phyloP scores from a whole-genome alignment of 2,329 filamentous ascomycete species.

The Cryphonectria parasitica region DNA sequence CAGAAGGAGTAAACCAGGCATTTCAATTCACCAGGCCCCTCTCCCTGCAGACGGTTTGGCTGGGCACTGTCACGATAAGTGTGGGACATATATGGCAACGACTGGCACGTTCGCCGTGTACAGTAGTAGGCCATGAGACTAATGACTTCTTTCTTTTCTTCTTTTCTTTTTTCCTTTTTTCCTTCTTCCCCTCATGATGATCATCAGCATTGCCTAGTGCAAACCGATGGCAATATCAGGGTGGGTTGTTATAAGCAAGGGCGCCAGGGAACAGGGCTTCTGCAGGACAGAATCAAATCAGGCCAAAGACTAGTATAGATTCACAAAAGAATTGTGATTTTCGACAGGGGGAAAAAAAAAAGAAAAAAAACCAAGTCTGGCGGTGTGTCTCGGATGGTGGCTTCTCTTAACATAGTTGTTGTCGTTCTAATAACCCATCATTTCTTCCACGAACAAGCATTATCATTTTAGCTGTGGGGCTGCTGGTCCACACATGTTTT shows the following conservation, averaged over 20 bases:
- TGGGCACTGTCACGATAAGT: constrained; percentile 1
- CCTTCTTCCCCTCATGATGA: not conserved
- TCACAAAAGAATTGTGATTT: not conserved
- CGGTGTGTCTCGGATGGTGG: not conserved
- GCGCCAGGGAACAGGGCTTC: not conserved
- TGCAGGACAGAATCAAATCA: not conserved
- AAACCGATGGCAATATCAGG: not conserved
- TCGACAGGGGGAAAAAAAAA: not conserved
- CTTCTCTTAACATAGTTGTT: not conserved
- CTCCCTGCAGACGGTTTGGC: not conserved
- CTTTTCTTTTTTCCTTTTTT: not conserved
- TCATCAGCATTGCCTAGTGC: not conserved
- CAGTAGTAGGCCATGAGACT: constrained; percentile 7
- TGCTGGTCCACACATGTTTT: not conserved
- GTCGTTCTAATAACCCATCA: not conserved
- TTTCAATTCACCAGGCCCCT: not conserved
- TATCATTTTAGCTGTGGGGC: not conserved
- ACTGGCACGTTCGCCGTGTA: constrained; percentile 6
- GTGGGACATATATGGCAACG: not conserved
- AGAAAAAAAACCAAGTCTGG: not conserved
- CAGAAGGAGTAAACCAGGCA: not conserved
- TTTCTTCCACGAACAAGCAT: not conserved
- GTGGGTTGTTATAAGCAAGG: not conserved
- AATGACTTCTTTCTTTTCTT: not conserved
- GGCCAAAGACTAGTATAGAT: not conserved